Evolutionary conservation across 352 stramenopile species (phyloP).

Genomic region (Peronospora tabacina): DNA sequence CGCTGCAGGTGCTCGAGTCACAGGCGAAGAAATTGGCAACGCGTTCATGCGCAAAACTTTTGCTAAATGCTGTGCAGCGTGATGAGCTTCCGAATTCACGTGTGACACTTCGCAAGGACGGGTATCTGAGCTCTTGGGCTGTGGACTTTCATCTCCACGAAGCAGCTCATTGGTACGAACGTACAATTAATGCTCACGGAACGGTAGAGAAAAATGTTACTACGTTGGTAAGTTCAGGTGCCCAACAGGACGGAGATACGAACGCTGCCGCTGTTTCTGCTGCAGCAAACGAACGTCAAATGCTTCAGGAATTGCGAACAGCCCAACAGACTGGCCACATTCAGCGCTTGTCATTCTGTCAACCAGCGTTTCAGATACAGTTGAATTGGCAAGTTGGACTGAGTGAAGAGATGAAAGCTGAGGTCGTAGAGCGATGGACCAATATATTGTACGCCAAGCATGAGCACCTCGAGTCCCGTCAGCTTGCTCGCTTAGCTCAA

Average conservation of each 20-base stretch:
- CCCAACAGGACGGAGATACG: conserved; percentile 14
- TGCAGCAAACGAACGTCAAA: conserved; percentile 27
- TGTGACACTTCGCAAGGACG: conserved; percentile 39
- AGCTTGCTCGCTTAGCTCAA: conserved; percentile 47
- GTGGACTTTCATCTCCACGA: conserved; percentile 54
- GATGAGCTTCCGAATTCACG: conserved; percentile 19
- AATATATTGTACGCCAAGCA: conserved; percentile 52
- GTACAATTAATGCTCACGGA: conserved; percentile 1
- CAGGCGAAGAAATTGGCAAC: conserved; percentile 33
- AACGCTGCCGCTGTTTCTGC: conserved; percentile 23
- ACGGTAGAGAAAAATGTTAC: conserved; percentile 2
- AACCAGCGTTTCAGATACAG: conserved; percentile 45
- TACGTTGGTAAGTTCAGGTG: conserved; percentile 6
- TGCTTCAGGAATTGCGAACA: conserved; percentile 46
- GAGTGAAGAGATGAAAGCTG: conserved; percentile 4
- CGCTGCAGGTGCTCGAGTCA: conserved; percentile 46
- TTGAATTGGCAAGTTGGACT: conserved; percentile 24
- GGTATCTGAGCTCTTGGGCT: conserved; percentile 49
- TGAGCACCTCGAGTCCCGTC: conserved; percentile 42
- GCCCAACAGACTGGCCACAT: conserved; percentile 50
- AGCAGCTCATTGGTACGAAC: conserved; percentile 34
- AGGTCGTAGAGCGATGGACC: conserved; percentile 32
- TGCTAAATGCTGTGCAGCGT: conserved; percentile 28
- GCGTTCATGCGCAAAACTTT: conserved; percentile 30
- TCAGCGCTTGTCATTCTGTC: conserved; percentile 47